Evolutionary conservation across 768 basidiomycete genomes (phyloP).

Genomic region (Termitomyces sp.): DNA sequence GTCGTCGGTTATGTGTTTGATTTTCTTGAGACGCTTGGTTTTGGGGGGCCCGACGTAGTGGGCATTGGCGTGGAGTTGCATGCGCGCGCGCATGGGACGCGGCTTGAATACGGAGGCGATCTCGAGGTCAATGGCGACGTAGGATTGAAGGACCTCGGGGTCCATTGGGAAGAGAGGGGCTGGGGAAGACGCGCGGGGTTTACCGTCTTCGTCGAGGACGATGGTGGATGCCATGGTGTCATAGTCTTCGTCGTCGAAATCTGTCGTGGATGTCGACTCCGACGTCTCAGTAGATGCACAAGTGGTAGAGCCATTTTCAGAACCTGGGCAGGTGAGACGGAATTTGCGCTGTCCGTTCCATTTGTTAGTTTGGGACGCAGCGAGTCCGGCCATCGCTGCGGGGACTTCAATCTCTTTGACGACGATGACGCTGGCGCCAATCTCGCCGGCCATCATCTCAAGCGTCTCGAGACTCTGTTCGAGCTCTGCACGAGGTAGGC

Average conservation of each 20-base stretch:
- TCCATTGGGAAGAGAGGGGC: slow-evolving; percentile 48
- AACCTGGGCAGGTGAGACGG: slow-evolving; percentile 23
- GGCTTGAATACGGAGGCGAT: slow-evolving; percentile 74
- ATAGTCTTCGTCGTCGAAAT: slow-evolving; percentile 26
- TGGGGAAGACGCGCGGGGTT: slow-evolving; percentile 16
- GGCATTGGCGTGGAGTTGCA: slow-evolving; percentile 22
- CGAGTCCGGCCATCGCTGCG: slow-evolving; percentile 38
- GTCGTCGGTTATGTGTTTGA: slow-evolving; percentile 23
- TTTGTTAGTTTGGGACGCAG: slow-evolving; percentile 29
- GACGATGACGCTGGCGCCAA: slow-evolving; percentile 88
- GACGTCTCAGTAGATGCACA: slow-evolving; percentile 25
- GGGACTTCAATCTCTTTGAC: slow-evolving; percentile 86
- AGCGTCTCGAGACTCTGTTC: slow-evolving; percentile 81
- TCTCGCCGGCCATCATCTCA: slow-evolving; percentile 91
- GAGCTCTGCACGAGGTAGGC: slow-evolving; percentile 68
- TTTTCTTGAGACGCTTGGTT: slow-evolving; percentile 35
- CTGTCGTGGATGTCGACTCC: slow-evolving; percentile 35
- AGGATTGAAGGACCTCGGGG: slow-evolving; percentile 24
- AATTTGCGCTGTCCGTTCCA: slow-evolving; percentile 33
- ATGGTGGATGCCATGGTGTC: slow-evolving; percentile 27
- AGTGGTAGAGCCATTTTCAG: slow-evolving; percentile 19
- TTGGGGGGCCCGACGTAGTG: slow-evolving; percentile 27
- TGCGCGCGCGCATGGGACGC: slow-evolving; percentile 47
- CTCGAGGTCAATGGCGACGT: slow-evolving; percentile 52
- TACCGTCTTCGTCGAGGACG: slow-evolving; percentile 18